Evolutionary conservation across 768 basidiomycete species (phyloP), one percentile per base, ranked within the genome.

Genomic region (Clathrus columnatus): DNA sequence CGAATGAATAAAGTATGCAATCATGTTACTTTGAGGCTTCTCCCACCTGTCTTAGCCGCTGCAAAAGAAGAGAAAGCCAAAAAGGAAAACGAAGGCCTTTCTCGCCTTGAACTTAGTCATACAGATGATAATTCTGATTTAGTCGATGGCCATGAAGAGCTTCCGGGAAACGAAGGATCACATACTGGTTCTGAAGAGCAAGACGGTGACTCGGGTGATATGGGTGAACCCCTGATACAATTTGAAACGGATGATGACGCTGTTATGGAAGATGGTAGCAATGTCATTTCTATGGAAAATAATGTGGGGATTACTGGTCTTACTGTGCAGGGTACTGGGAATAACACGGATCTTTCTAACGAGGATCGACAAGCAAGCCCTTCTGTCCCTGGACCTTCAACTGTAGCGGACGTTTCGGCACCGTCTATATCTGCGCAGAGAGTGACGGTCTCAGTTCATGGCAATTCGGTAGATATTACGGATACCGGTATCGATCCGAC

Each of bases 401-500:
- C 78, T 28, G 45, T 20, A 48, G 24, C 4, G 17, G 41, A 45
- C 20, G 45, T 11, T 53, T 76, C 83, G 60, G 48, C 49, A 18
- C 30, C 54, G 8, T 60, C 57, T 36, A 32, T 45, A 8, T 51
- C 55, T 29, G 54, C 59, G 5, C 62, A 64, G 20, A 83, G 96
- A 30, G 77, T 95, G 24, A 91, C 89, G 0, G 87, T 99, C 63
- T 78, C 82, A 71, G 91, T 99, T 51, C 90, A 93, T 68, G 96
- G 96, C 50, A 89, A 82, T 60, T 76, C 84, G 6, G 91, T 98
- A 24, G 96, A 99, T 65, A 99, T 99, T 66, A 99, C 96, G 2
- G 93, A 98, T 63, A 95, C 93, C 32, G 96, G 96, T 4, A 97
- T 99, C 64, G 96, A 99, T 67, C 91, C 94, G 1, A 93, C 91